Evolutionary conservation across 2,329 filamentous ascomycete genomes (phyloP), one percentile per base, ranked within the genome.

Genomic region (Penicillium sp.): DNA sequence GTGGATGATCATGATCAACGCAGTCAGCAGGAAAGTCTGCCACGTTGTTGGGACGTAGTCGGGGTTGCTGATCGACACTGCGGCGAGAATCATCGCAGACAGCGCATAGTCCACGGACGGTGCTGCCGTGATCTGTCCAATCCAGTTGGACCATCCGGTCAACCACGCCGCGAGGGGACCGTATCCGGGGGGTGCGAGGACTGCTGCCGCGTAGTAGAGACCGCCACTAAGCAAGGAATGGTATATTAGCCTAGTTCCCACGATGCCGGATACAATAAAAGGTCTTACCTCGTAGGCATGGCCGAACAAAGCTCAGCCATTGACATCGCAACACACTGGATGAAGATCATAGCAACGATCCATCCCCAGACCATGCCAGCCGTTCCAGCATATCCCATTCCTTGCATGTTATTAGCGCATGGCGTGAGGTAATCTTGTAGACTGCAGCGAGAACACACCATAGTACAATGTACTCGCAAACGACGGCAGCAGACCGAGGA

Each of bases 311-410:
- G 78, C 74, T 91, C 89, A 1, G 89, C 89, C 84, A 88, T 87
- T 20, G 83, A 84, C 75, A 86, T 82, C 8, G 89, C 88, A 57
- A 91, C 84, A 72, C 85, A 87, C 70, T 90, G 84, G 41, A 91
- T 90, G 42, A 90, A 90, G 5, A 88, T 66, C 83, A 90, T 89
- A 51, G 88, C 88, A 48, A 91, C 80, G 31, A 91, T 76, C 89
- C 89, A 92, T 5, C 89, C 89, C 89, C 89, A 91, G 2, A 87
- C 87, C 87, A 90, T 90, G 25, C 87, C 86, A 59, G 80, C 83
- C 0, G 82, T 84, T 4, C 84, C 81, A 22, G 82, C 81, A 71
- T 85, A 85, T 39, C 83, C 83, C 80, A 80, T 78, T 57, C 78
- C 77, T 75, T 63, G 4, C 41, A 38, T 31, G 17, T 28, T 25